A percentile compares a stretch with the other conserved stretches of the same genome.
Evolutionary conservation across 1,139 yeast species (phyloP).

Genomic region (Kodamaea sp.): DNA sequence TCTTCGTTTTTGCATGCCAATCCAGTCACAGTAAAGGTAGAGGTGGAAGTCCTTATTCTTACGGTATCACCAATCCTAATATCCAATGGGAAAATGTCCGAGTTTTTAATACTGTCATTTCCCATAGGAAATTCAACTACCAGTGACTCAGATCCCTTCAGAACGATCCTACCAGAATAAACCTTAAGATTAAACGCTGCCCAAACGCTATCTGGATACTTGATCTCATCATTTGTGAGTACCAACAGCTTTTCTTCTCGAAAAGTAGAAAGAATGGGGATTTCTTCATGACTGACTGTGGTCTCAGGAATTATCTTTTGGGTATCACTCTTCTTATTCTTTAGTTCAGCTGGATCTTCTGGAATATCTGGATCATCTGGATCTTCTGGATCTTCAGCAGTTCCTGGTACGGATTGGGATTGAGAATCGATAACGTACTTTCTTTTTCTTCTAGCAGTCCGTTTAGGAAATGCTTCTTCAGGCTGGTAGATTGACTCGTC

Average conservation of each 20-base stretch:
- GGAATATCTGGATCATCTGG: too few species aligned
- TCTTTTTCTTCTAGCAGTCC: background rate
- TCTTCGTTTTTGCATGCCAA: slow-evolving; percentile 22
- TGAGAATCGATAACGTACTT: slow-evolving; percentile 2
- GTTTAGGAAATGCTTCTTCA: background rate
- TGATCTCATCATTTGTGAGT: slow-evolving; percentile 21
- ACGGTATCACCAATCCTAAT: slow-evolving; percentile 39
- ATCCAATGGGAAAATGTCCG: slow-evolving; percentile 35
- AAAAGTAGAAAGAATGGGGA: slow-evolving; percentile 10
- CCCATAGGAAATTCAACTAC: slow-evolving; percentile 39
- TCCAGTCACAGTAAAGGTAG: slow-evolving; percentile 46
- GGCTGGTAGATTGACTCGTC: background rate
- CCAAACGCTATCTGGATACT: slow-evolving; percentile 33
- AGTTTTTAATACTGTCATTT: slow-evolving; percentile 25
- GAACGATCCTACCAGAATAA: slow-evolving; percentile 32
- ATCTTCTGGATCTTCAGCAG: too few species aligned
- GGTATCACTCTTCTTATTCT: too few species aligned
- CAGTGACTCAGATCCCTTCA: slow-evolving; percentile 26
- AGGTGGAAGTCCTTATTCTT: slow-evolving; percentile 18
- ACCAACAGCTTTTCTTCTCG: slow-evolving; percentile 23
- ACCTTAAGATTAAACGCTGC: slow-evolving; percentile 38
- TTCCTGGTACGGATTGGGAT: background rate
- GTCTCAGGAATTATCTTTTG: too few species aligned
- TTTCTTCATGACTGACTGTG: too few species aligned
- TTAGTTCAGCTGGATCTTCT: too few species aligned